Percentiles rank a stretch among this genome's conserved stretches.
phyloP scores from a whole-genome alignment of 2,329 filamentous ascomycete species.

The Fusarium luffae region DNA sequence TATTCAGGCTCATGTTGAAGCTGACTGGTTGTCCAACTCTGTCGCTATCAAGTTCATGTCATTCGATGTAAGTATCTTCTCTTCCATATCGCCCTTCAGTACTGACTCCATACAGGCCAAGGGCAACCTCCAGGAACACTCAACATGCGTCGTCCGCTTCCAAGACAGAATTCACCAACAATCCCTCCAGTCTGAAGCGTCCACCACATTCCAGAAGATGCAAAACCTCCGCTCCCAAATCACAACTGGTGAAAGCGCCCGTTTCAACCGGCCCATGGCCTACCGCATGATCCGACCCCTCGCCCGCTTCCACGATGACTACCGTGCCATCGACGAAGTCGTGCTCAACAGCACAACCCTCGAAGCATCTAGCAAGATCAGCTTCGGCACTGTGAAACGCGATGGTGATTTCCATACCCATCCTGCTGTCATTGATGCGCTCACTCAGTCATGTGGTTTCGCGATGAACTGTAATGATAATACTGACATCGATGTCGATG shows the following conservation, averaged over 20 bases:
- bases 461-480: conserved; percentile 42
- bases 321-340: conserved; percentile 38
- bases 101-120: background rate
- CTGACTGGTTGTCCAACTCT: conserved; percentile 23
- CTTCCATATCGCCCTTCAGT: fast-evolving
- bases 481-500: conserved; percentile 34
- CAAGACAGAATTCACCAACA: conserved; percentile 21
- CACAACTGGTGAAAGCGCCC: conserved; percentile 16
- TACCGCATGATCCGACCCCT: conserved; percentile 39
- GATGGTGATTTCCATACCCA: conserved; percentile 36
- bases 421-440: conserved; percentile 36
- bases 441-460: conserved; percentile 39
- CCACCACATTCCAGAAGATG: conserved; percentile 15
- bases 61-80: conserved; percentile 16
- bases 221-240: conserved; percentile 29
- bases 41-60: conserved; percentile 30
- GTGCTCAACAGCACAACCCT: conserved; percentile 35
- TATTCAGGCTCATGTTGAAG: conserved; percentile 32
- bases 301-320: conserved; percentile 38
- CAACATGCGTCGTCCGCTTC: conserved; percentile 27
- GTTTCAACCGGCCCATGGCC: conserved; percentile 40
- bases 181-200: background rate
- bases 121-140: conserved; percentile 25
- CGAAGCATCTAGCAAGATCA: conserved; percentile 28
- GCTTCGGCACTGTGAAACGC: conserved; percentile 32